Base-by-base conservation (phyloP, 345 rosid species). In the Eucalyptus marginata region DNA sequence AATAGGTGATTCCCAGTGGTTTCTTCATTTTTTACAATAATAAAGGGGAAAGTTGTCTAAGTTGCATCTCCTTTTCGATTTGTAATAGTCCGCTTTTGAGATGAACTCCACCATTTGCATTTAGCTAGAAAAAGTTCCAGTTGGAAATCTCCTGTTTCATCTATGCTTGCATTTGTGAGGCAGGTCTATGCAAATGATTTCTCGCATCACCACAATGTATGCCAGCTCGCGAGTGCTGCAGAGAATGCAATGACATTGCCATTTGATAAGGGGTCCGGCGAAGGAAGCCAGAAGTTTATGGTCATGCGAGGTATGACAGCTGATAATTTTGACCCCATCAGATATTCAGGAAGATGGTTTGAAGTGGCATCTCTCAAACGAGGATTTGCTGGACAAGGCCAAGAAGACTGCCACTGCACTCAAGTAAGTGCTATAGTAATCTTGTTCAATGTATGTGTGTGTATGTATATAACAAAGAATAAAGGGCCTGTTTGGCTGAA, bases 361-460 rank as follows among this genome's bases (percentile, higher is more conserved):
- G 99, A 97, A 93, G 99, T 97, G 86, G 99, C 98, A 91, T 96
- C 99, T 79, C 97, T 96, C 50, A 97, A 97, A 91, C 94, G 98
- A 33, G 99, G 99, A 44, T 97, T 97, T 89, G 98, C 99, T 0
- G 99, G 99, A 87, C 98, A 94, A 91, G 99, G 99, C 87, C 99
- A 97, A 94, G 99, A 94, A 95, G 99, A 97, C 88, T 96, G 99
- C 87, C 99, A 96, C 87, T 97, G 99, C 91, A 96, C 99, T 49
- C 99, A 97, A 96, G 99, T 97, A 93, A 88, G 90, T 86, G 47
- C 47, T 76, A 76, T 44, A 40, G 84, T 3, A 22, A 31, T 29
- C 59, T 86, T 51, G 58, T 86, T 86, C 40, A 40, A 9, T 51
- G 40, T 27, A n/a, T 16, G 87, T 33, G 87, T 22, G 52, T 51